Percentiles rank a stretch among this genome's conserved stretches.
These are phyloP conservation scores for Fonsecaea pedrosoi DNA, from an alignment of 2,329 filamentous ascomycete genomes.

Conservation along the genomic window DNA sequence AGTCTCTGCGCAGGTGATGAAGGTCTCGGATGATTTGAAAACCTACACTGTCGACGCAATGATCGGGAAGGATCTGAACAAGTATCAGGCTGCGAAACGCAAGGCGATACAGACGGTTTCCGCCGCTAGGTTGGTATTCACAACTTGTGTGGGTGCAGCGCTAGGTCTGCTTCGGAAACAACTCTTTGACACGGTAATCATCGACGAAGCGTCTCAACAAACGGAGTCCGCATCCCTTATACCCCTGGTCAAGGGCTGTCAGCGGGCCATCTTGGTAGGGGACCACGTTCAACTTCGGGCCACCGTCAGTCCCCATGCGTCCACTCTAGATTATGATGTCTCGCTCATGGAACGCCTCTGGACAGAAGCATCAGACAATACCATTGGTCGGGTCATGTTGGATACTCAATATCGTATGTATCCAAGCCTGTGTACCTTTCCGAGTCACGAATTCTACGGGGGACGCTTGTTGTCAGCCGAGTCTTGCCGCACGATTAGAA, in stretches of 20 bases:
- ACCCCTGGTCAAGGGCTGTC: constrained; percentile 41
- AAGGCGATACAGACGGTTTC: constrained; percentile 51
- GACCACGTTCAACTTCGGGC: constrained; percentile 57
- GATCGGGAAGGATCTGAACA: constrained; percentile 45
- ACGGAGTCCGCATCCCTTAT: constrained; percentile 53
- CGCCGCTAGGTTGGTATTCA: constrained; percentile 51
- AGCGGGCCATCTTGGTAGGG: constrained; percentile 54
- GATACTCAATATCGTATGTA: constrained; percentile 56
- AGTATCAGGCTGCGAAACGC: constrained; percentile 40
- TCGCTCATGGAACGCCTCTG: constrained; percentile 56
- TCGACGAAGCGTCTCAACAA: constrained; percentile 58
- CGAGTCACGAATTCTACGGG: constrained; percentile 51
- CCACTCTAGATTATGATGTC: constrained; percentile 48
- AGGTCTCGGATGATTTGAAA: constrained; percentile 46
- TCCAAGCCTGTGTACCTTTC: constrained; percentile 49
- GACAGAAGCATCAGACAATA: constrained; percentile 19
- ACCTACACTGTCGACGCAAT: constrained; percentile 50
- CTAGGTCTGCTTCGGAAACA: constrained; percentile 50
- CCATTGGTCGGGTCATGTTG: constrained; percentile 49
- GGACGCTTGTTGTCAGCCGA: constrained; percentile 46
- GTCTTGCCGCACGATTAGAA: constrained; percentile 13
- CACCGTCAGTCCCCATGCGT: constrained; percentile 49
- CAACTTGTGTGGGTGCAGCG: constrained; percentile 53
- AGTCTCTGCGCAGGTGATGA: constrained; percentile 40
- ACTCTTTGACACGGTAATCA: constrained; percentile 45